Percentiles rank a stretch among this genome's conserved stretches.
Conservation (phyloP, 176 grass and related monocot species). For the Zoysia pacifica region DNA sequence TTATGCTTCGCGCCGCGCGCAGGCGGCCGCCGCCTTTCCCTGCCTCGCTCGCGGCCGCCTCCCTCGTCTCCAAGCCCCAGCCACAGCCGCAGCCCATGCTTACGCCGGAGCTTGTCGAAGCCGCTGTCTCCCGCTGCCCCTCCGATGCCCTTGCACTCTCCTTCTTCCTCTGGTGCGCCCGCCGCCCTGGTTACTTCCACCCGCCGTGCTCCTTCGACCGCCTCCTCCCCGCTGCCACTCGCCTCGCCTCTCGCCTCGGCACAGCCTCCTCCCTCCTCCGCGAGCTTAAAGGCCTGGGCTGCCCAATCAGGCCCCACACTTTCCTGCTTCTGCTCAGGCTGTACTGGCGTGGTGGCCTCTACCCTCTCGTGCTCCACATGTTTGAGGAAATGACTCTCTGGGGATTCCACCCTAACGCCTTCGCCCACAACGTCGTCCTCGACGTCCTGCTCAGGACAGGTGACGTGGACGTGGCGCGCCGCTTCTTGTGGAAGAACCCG, state of each 20-base stretch:
- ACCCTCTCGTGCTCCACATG: constrained; percentile 55
- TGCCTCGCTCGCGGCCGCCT: constrained; percentile 36
- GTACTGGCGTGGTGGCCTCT: constrained; percentile 74
- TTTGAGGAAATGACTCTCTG: constrained; percentile 74
- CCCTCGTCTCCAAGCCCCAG: constrained; percentile 30
- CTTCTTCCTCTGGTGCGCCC: constrained; percentile 90
- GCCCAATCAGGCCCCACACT: constrained; percentile 61
- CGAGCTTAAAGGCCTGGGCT: constrained; percentile 55
- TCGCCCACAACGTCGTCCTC: constrained; percentile 69
- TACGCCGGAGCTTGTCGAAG: constrained; percentile 54
- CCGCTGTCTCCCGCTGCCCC: constrained; percentile 54
- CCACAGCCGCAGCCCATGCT: constrained; percentile 6
- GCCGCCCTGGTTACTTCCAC: constrained; percentile 74
- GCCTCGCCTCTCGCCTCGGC: constrained; percentile 56
- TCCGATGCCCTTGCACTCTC: constrained; percentile 68
- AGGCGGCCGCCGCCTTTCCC: constrained; percentile 41
- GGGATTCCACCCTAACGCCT: constrained; percentile 67
- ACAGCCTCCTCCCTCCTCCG: constrained; percentile 52
- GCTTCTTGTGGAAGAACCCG: constrained; percentile 34
- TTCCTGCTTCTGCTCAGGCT: constrained; percentile 77
- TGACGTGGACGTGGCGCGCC: constrained; percentile 35
- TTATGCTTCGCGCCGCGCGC: constrained; percentile 46
- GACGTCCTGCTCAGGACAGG: constrained; percentile 73
- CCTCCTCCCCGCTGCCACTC: constrained; percentile 63
- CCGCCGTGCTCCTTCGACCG: constrained; percentile 61